Evolutionary conservation across 352 stramenopile genomes (phyloP).

Genomic region (Phytophthora cryptogea): DNA sequence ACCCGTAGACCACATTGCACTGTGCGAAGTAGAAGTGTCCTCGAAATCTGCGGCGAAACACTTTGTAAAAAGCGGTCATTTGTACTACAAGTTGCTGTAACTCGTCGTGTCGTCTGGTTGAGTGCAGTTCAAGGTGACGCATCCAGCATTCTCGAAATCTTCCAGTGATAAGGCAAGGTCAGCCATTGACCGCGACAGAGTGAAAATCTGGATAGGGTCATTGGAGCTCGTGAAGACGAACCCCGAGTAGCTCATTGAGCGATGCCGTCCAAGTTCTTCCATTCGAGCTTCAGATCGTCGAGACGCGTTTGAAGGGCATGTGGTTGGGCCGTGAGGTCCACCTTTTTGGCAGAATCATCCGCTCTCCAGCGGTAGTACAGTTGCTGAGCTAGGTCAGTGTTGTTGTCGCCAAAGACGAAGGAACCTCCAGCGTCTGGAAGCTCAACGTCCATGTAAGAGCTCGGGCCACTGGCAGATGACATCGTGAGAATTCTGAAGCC

Average conservation of each 20-base stretch:
- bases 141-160: neutral
- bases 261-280: conserved; percentile 4
- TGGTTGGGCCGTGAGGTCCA: neutral
- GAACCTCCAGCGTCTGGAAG: neutral
- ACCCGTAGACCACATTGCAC: conserved; percentile 3
- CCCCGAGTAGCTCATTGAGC: conserved; percentile 15
- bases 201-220: conserved; percentile 1
- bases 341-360: neutral
- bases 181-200: neutral
- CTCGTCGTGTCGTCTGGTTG: conserved; percentile 1
- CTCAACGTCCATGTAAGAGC: no score
- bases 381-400: conserved; percentile 24
- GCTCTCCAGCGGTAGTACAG: conserved; percentile 13
- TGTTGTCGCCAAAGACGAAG: conserved; percentile 15
- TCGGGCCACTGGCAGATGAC: no score
- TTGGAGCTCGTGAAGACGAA: neutral
- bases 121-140: neutral
- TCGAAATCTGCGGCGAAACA: neutral
- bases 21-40: neutral
- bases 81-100: neutral
- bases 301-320: neutral
- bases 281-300: neutral
- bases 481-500: no score
- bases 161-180: neutral
- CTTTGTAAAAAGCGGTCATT: neutral